A percentile compares a stretch with the other conserved stretches of the same genome.
Evolutionary conservation across 352 stramenopile species (phyloP).

Genomic region (Phytopythium chamaehyphon): DNA sequence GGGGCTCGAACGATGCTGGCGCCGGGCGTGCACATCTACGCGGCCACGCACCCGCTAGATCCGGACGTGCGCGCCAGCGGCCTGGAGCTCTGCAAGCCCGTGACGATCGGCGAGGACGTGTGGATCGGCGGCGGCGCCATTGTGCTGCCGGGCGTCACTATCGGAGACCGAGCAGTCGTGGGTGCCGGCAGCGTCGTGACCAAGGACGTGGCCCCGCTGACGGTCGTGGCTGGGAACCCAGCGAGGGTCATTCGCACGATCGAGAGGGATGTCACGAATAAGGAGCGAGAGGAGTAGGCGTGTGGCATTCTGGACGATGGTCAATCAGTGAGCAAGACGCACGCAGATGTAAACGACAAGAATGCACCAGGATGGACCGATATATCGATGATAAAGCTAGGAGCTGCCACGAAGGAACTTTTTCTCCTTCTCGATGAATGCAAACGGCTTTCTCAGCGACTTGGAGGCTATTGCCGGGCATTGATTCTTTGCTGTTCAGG

Average conservation of each 20-base stretch:
- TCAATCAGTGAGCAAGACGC: no score
- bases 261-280: slow-evolving; percentile 15
- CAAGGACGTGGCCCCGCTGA: slow-evolving; percentile 59
- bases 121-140: slow-evolving; percentile 80
- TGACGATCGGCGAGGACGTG: slow-evolving; percentile 78
- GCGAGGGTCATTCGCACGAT: slow-evolving; percentile 73
- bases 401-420: no score
- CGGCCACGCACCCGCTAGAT: slow-evolving; percentile 72
- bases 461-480: no score
- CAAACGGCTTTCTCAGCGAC: no score
- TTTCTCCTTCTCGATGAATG: no score
- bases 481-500: no score
- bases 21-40: slow-evolving; percentile 76
- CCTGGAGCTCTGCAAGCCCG: slow-evolving; percentile 55
- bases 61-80: slow-evolving; percentile 30
- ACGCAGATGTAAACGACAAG: no score
- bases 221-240: slow-evolving; percentile 64
- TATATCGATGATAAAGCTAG: no score
- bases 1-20: slow-evolving; percentile 70
- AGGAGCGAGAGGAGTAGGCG: no score
- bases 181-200: slow-evolving; percentile 79
- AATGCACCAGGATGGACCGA: no score
- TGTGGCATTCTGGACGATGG: no score
- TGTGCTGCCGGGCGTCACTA: slow-evolving; percentile 62
- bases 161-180: slow-evolving; percentile 59